Base-by-base conservation (phyloP, 192 early-diverging fungal species). In the Coemansia sp. region DNA sequence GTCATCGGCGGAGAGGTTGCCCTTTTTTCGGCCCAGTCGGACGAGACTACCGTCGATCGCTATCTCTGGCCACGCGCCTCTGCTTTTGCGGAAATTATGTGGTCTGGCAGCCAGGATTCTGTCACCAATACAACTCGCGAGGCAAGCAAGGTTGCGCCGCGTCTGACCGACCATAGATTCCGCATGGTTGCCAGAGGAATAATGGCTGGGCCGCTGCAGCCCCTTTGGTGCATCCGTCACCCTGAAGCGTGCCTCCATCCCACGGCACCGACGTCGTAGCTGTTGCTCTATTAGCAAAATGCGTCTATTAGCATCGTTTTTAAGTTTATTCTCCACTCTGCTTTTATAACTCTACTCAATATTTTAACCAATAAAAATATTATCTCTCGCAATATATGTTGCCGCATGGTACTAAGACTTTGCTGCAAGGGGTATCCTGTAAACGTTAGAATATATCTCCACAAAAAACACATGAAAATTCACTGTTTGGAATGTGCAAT, bases 151-250 rank as follows among this genome's bases (percentile, higher is more conserved):
- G 85, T 86, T 18, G 70, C 85, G 27, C 74, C 81, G 14, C 69
- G 88, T 33, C 80, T 91, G 64, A 83, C 83, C 19, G 86, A 89
- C 55, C 83, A 84, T 50, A 76, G 88, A 17, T 89, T 86, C 80
- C 72, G 88, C 48, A 75, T 89, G 68, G 76, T 89, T 13, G 64
- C 71, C 11, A 77, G 87, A 49, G 86, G 85, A 1, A 87, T 87
- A 55, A 66, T 65, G 55, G 85, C 88, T 2, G 82, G 85, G 43
- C 82, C 86, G 18, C 53, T 89, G 17, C 87, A 89, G 57, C 89
- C 84, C 1, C 69, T 88, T 41, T 88, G 85, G 85, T 88, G 84
- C 56, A 81, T 82, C 15, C 79, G 77, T 51, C 60, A 86, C 42
- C 83, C 83, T 9, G 79, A 74, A 42, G 46, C 61, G 9, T 76